Evolutionary conservation across 2,329 filamentous ascomycete genomes (phyloP).

Genomic region (Paecilomyces formosus): DNA sequence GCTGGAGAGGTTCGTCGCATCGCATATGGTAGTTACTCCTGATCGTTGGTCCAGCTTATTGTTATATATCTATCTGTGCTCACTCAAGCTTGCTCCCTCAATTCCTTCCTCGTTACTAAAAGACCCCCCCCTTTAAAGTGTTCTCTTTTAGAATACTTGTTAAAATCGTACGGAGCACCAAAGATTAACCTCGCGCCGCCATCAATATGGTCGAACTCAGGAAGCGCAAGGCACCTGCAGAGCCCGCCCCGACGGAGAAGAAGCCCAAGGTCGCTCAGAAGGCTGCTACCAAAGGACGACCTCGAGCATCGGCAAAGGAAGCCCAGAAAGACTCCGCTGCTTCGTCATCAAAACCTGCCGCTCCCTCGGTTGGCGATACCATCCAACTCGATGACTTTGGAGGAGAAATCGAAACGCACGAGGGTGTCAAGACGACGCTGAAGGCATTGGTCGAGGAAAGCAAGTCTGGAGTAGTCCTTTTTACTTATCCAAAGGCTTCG

Average conservation of each 20-base stretch:
- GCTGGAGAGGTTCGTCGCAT: not conserved
- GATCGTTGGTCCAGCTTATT: not conserved
- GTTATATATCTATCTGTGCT: too few species aligned
- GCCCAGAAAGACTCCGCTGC: conserved; percentile 13
- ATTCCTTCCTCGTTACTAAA: not conserved
- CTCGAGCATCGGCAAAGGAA: conserved; percentile 22
- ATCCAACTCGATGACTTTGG: conserved; percentile 51
- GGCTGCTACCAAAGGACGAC: conserved; percentile 20
- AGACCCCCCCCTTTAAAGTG: too few species aligned
- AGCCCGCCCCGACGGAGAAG: conserved; percentile 32
- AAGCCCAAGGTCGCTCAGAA: conserved; percentile 23
- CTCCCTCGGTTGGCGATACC: conserved; percentile 41
- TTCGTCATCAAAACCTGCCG: conserved; percentile 7
- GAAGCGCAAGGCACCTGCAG: conserved; percentile 51
- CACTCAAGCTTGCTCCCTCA: not conserved
- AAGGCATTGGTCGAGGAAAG: conserved; percentile 75
- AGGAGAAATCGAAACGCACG: conserved; percentile 73
- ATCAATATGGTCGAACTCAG: conserved; percentile 48
- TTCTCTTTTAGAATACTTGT: not conserved
- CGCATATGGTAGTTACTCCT: not conserved
- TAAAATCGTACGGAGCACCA: not conserved
- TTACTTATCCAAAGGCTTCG: conserved; percentile 92
- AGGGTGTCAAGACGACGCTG: conserved; percentile 71
- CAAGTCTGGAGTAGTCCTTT: conserved; percentile 78
- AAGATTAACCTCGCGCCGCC: not conserved